phyloP scores from a whole-genome alignment of 2,329 filamentous ascomycete species.

The Pezizomycotina sp. region DNA sequence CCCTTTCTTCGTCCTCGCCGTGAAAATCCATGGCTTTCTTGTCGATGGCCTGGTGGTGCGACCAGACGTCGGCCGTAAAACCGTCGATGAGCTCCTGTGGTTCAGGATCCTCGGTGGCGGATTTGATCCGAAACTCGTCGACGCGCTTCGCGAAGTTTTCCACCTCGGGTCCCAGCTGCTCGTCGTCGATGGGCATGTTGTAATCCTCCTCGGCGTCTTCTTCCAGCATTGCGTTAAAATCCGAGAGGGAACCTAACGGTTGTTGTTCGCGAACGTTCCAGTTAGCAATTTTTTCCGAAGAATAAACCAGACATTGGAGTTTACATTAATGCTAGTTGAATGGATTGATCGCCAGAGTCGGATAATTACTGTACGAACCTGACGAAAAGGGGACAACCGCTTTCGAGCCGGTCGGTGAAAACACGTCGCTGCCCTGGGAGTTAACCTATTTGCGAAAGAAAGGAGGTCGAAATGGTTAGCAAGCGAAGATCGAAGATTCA shows the following conservation, averaged over 20 bases:
- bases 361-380: too few species aligned
- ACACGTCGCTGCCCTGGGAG: too few species aligned
- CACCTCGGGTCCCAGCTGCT: constrained; percentile 27
- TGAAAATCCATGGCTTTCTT: constrained; percentile 4
- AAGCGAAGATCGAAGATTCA: too few species aligned
- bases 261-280: constrained; percentile 26
- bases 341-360: too few species aligned
- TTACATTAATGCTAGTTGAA: too few species aligned
- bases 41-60: constrained; percentile 11
- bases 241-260: constrained; percentile 27
- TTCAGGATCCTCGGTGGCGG: constrained; percentile 16
- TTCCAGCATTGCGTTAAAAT: constrained; percentile 24
- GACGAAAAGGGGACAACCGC: too few species aligned
- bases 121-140: constrained; percentile 25
- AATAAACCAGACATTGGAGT: too few species aligned
- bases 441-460: too few species aligned
- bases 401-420: too few species aligned
- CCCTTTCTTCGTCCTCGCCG: constrained; percentile 10
- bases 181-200: constrained; percentile 40
- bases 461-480: too few species aligned
- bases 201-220: constrained; percentile 26
- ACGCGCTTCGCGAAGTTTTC: constrained; percentile 17
- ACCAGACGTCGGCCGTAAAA: constrained; percentile 20
- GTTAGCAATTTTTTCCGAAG: constrained; percentile 33
- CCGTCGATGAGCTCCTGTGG: constrained; percentile 23